phyloP scores from a whole-genome alignment of 805 yeast species.

The Wickerhamiella dianesei region DNA sequence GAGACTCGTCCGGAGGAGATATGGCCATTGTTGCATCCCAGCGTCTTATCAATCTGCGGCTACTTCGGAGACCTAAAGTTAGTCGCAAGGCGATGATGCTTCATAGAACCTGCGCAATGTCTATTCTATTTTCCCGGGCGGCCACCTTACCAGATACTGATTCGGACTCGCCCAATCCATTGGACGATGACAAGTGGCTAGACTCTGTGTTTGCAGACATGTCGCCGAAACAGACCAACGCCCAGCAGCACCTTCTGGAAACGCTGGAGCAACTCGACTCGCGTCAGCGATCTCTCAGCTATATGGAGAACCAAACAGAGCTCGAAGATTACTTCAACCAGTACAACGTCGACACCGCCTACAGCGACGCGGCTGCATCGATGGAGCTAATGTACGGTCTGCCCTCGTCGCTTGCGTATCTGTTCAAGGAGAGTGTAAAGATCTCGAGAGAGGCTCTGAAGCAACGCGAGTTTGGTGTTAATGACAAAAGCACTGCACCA shows the following conservation, averaged over 20 bases:
- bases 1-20: conserved; percentile 82
- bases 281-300: conserved; percentile 13
- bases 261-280: conserved; percentile 8
- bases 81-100: conserved; percentile 64
- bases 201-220: conserved; percentile 19
- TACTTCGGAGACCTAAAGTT: conserved; percentile 48
- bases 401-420: conserved; percentile 61
- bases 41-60: conserved; percentile 53
- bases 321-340: conserved; percentile 19
- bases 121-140: conserved; percentile 38
- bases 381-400: conserved; percentile 74
- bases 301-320: conserved; percentile 17
- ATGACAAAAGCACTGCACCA: not conserved
- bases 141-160: not conserved
- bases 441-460: conserved; percentile 49
- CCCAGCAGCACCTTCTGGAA: conserved; percentile 3
- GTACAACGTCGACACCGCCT: conserved; percentile 9
- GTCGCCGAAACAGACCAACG: conserved; percentile 4
- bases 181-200: conserved; percentile 17
- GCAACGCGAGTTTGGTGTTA: conserved; percentile 23
- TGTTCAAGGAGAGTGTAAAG: conserved; percentile 62
- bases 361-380: conserved; percentile 26
- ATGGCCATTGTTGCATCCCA: conserved; percentile 67
- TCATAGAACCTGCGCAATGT: conserved; percentile 64
- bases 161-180: not conserved